Evolutionary conservation across 202 grass and related monocot genomes (phyloP).

Genomic region (Zizania palustris): DNA sequence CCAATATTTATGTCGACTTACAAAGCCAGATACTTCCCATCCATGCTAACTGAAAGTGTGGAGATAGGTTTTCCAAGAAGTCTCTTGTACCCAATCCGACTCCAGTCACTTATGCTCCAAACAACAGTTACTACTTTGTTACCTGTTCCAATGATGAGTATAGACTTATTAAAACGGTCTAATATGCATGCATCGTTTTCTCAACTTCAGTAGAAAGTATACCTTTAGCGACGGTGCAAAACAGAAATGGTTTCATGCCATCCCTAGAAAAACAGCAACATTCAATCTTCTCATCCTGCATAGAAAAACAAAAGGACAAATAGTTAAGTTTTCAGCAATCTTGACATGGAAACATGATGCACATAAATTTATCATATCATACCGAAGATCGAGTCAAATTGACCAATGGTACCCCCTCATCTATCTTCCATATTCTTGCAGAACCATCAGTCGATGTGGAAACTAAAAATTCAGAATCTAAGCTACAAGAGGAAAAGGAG

Average conservation of each 20-base stretch:
- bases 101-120: conserved; percentile 93
- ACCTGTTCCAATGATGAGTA: conserved; percentile 49
- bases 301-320: conserved; percentile 35
- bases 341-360: background rate
- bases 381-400: conserved; percentile 83
- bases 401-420: conserved; percentile 74
- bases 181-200: conserved; percentile 18
- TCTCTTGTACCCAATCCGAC: conserved; percentile 89
- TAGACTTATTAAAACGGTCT: conserved; percentile 1
- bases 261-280: conserved; percentile 95
- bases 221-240: conserved; percentile 96
- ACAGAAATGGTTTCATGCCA: conserved; percentile 94
- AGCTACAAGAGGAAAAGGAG: conserved; percentile 59
- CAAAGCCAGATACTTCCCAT: conserved; percentile 92
- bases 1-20: conserved; percentile 54
- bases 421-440: conserved; percentile 98
- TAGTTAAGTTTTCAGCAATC: conserved; percentile 16
- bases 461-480: conserved; percentile 97
- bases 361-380: conserved; percentile 30
- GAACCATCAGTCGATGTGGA: conserved; percentile 93
- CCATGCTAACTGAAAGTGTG: conserved; percentile 92
- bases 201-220: conserved; percentile 31
- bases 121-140: conserved; percentile 72
- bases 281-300: conserved; percentile 90
- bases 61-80: conserved; percentile 78